Evolutionary conservation across 805 yeast genomes (phyloP).

Genomic region (Nakazawaea peltata): DNA sequence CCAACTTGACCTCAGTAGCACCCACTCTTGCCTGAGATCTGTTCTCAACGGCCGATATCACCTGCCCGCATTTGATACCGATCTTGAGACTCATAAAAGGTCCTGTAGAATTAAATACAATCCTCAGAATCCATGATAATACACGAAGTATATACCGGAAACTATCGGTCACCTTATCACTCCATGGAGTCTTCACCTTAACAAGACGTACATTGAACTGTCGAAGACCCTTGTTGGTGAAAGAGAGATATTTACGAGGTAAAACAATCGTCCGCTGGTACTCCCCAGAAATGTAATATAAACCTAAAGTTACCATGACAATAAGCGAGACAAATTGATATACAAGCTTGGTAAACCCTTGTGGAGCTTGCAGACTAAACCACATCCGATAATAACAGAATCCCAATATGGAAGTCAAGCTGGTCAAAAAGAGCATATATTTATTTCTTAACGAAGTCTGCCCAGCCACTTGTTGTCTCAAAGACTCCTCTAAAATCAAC

Average conservation of each 20-base stretch:
- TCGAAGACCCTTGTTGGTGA: constrained; percentile 85
- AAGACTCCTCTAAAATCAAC: constrained; percentile 75
- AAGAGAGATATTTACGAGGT: constrained; percentile 69
- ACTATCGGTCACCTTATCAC: constrained; percentile 27
- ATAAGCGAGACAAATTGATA: constrained; percentile 54
- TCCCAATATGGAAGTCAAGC: constrained; percentile 30
- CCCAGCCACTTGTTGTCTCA: constrained; percentile 72
- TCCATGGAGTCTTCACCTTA: constrained; percentile 37
- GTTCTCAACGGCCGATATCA: constrained; percentile 16
- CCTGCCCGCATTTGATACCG: constrained; percentile 1
- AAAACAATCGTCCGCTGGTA: constrained; percentile 76
- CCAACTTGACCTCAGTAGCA: constrained; percentile 70
- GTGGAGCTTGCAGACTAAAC: constrained; percentile 10
- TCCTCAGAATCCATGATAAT: neutral
- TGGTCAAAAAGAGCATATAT: constrained; percentile 46
- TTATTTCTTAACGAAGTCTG: constrained; percentile 60
- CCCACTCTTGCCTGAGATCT: constrained; percentile 60
- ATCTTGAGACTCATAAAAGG: constrained; percentile 6
- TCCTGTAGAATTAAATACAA: constrained; percentile 2
- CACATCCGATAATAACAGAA: constrained; percentile 28
- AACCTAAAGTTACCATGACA: constrained; percentile 55
- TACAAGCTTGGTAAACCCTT: constrained; percentile 28
- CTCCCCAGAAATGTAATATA: constrained; percentile 86
- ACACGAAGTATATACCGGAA: constrained; percentile 2
- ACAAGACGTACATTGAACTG: constrained; percentile 76